Percentiles rank a stretch among this genome's conserved stretches.
These are phyloP conservation scores for Dissophora ornata DNA, from an alignment of 192 early-diverging fungal genomes.

Conservation along the genomic window DNA sequence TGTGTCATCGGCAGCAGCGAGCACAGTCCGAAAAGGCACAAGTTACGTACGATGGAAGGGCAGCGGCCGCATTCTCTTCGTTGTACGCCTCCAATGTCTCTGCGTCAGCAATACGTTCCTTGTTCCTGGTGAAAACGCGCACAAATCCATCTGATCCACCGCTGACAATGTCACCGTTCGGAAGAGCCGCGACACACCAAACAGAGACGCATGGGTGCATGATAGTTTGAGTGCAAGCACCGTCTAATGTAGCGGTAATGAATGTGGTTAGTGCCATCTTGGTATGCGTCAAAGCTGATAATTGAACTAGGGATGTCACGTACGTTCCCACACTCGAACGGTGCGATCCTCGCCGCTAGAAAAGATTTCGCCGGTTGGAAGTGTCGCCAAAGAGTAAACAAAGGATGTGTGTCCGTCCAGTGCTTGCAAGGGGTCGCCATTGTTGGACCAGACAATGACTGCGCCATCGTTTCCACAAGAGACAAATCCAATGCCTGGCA, in stretches of 20 bases:
- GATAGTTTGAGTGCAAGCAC: constrained; percentile 81
- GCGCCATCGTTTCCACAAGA: constrained; percentile 94
- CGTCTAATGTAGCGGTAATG: constrained; percentile 55
- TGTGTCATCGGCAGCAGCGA: too few relatives aligned
- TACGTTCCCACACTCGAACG: constrained; percentile 86
- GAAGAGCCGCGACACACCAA: constrained; percentile 84
- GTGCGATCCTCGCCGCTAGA: constrained; percentile 96
- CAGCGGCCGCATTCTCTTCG: constrained; percentile 62
- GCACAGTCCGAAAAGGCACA: too few relatives aligned
- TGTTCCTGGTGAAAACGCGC: constrained; percentile 80
- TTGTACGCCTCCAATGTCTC: constrained; percentile 60
- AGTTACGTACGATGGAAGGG: constrained; percentile 69
- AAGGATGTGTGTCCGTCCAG: constrained; percentile 91
- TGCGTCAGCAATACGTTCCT: constrained; percentile 70
- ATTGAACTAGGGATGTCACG: not conserved
- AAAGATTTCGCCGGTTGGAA: constrained; percentile 81
- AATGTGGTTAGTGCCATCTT: not conserved
- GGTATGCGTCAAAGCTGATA: not conserved
- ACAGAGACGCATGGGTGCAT: constrained; percentile 90
- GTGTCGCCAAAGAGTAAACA: constrained; percentile 83
- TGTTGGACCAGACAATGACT: constrained; percentile 83
- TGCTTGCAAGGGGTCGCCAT: constrained; percentile 78
- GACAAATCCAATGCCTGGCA: constrained; percentile 77
- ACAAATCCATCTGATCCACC: constrained; percentile 86
- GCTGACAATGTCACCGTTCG: constrained; percentile 87